Base-by-base conservation (phyloP, 2,329 filamentous ascomycete genomes). In the Amauroascus verrucosus region DNA sequence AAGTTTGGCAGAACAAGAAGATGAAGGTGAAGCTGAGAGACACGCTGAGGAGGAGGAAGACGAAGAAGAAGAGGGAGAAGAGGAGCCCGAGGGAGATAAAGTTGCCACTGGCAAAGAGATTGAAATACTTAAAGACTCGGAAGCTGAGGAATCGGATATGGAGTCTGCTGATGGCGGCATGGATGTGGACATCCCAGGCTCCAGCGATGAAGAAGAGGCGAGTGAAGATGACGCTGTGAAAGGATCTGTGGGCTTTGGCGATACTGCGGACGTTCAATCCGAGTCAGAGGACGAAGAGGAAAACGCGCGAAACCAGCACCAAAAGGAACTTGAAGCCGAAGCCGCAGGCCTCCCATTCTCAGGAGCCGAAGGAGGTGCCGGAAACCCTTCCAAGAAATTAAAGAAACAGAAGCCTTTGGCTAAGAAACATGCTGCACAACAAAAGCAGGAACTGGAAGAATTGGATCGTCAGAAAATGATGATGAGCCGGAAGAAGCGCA, bases 401-500 rank as follows among this genome's bases (percentile, higher is more conserved):
- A 81, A 84, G 60, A 85, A 87, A 61, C 83, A 81, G 14, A 80
- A 77, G 60, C 85, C 86, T 65, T 81, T 81, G 62, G 75, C 84
- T 28, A 77, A 80, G 61, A 85, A 84, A 74, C 84, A 86, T 71
- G 80, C 82, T 33, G 80, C 82, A 56, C 78, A 77, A 67, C 79
- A 81, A 63, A 72, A 72, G 59, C 73, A 79, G 64, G 86, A 93
- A 66, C 83, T 85, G 3, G 93, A 97, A 70, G 90, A 97, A 63
- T 72, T 94, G 55, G 89, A 95, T 70, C 80, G 91, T 58, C 85
- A 88, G 68, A 96, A 95, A 81, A 93, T 94, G 75, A 98, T 98
- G 93, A 84, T 97, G 77, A 87, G 86, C 70, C 87, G 94, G 71
- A 93, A 94, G 81, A 98, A 97, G 83, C 80, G 93, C 64, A 96